Evolutionary conservation across 2,329 filamentous ascomycete species (phyloP).

Genomic region (Arthroderma sp.): DNA sequence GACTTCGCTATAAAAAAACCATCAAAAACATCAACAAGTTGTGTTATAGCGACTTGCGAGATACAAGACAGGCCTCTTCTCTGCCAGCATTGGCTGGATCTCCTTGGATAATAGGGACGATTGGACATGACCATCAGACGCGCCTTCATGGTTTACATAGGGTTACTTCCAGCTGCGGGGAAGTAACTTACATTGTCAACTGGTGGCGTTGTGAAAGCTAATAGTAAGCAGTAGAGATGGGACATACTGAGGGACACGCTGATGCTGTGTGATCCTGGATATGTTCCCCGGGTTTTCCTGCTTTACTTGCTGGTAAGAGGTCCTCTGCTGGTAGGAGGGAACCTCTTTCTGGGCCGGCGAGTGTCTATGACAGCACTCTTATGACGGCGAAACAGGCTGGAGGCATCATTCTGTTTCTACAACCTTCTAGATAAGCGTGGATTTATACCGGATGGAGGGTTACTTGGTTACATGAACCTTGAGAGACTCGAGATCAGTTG

Average conservation of each 20-base stretch:
- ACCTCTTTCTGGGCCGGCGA: too few species aligned
- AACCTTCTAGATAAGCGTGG: too few species aligned
- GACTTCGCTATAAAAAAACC: too few species aligned
- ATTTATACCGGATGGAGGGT: not conserved
- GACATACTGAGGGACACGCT: not conserved
- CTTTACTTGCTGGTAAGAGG: too few species aligned
- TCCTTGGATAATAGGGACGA: not conserved
- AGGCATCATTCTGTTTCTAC: too few species aligned
- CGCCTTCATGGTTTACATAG: not conserved
- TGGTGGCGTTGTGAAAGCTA: not conserved
- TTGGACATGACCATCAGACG: not conserved
- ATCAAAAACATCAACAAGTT: too few species aligned
- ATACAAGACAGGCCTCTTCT: too few species aligned
- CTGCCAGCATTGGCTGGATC: not conserved
- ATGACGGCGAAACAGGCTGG: too few species aligned
- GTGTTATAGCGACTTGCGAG: too few species aligned
- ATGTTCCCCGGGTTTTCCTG: not conserved
- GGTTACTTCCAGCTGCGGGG: not conserved
- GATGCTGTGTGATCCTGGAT: not conserved
- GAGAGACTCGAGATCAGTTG: not conserved
- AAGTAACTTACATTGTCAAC: not conserved
- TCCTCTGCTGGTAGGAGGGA: too few species aligned
- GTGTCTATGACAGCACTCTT: too few species aligned
- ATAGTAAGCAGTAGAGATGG: not conserved
- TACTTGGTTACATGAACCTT: not conserved